Evolutionary conservation across 2,329 filamentous ascomycete genomes (phyloP), one percentile per base, ranked within the genome.

Genomic region (Shiraia bambusicola): DNA sequence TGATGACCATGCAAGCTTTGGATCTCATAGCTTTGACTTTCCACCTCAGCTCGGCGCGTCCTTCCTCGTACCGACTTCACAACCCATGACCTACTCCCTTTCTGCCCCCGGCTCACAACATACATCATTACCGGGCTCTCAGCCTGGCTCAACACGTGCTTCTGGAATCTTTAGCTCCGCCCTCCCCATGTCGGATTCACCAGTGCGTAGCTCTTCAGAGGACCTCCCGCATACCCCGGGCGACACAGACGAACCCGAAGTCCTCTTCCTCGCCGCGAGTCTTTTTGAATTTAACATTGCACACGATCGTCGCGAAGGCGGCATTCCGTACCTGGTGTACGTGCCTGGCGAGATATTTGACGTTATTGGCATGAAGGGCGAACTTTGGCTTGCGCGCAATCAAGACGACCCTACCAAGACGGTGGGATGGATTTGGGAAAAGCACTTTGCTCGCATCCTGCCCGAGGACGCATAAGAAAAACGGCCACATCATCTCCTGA

Each of bases 401-500:
- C 93, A 98, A 71, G 93, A 98, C 63, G 93, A 98, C 68, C 74
- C 82, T 1, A 77, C 75, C 9, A 80, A 86, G 52, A 79, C 83
- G 52, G 84, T 97, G 25, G 93, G 93, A 37, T 98, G 93, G 93
- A 95, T 98, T 60, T 98, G 93, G 93, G 95, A 91, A 60, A 96
- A 96, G 69, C 93, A 98, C 72, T 98, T 98, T 76, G 69, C 69
- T 15, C 54, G 67, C 14, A 70, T 70, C 19, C 39, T 70, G 27
- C 65, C 66, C 5, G 68, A 70, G 40, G 66, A 67, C 25, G 55
- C 55, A 28, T 61, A 48, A 42, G 29, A n/a, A n/a, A n/a, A n/a
- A n/a, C n/a, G n/a, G n/a, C n/a, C n/a, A n/a, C n/a, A n/a, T n/a
- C n/a, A n/a, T n/a, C n/a, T n/a, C n/a, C n/a, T n/a, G n/a, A n/a